phyloP scores from a whole-genome alignment of 768 basidiomycete species.

The Chiua virens region DNA sequence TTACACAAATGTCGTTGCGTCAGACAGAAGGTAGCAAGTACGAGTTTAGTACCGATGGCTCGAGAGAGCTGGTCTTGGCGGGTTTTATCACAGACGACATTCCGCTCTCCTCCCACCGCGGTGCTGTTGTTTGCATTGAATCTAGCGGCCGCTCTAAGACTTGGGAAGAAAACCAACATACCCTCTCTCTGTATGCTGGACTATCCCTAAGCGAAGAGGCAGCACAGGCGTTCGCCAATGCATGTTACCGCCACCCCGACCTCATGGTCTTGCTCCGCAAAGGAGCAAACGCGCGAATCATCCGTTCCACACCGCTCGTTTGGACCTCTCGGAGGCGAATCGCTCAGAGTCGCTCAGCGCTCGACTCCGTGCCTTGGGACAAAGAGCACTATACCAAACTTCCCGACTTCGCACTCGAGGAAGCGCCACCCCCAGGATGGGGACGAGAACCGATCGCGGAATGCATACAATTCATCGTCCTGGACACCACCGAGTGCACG shows the following conservation, averaged over 20 bases:
- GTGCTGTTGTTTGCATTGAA: constrained; percentile 19
- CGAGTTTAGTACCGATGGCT: constrained; percentile 19
- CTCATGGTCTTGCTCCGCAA: constrained; percentile 34
- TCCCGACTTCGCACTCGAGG: constrained; percentile 24
- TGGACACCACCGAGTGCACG: constrained; percentile 27
- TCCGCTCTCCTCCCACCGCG: constrained; percentile 22
- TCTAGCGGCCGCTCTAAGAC: constrained; percentile 7
- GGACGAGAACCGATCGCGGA: constrained; percentile 14
- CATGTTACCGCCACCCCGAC: constrained; percentile 31
- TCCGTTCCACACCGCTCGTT: constrained; percentile 22
- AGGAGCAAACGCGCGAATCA: constrained; percentile 26
- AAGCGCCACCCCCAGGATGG: constrained; percentile 23
- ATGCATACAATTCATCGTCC: constrained; percentile 32
- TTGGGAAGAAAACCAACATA: constrained; percentile 33
- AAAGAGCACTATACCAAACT: constrained; percentile 16
- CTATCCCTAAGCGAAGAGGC: constrained; percentile 30
- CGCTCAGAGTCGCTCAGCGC: constrained; percentile 26
- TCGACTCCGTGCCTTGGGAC: constrained; percentile 27
- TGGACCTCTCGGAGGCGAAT: constrained; percentile 31
- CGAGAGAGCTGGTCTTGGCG: constrained; percentile 29
- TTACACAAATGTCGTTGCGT: constrained; percentile 11
- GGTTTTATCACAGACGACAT: constrained; percentile 32
- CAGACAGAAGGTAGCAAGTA: constrained; percentile 27
- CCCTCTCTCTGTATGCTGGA: constrained; percentile 24
- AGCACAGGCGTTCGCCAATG: constrained; percentile 30